Conservation (phyloP, 768 basidiomycete species). For the Lactarius pseudohatsudake region DNA sequence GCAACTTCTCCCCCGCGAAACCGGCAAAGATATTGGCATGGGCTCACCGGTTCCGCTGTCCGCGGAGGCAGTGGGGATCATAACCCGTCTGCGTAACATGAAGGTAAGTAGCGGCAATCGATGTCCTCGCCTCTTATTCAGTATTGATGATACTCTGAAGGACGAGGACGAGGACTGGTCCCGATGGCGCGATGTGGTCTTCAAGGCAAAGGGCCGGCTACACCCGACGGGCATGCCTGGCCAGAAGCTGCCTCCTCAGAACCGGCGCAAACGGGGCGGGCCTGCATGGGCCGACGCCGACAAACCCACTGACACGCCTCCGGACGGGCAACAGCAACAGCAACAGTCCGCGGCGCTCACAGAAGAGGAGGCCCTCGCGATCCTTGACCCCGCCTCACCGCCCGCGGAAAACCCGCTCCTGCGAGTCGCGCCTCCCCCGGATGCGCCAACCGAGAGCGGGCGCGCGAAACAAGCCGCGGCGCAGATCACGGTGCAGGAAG, state of each 20-base stretch:
- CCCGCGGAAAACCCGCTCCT: slow-evolving; percentile 18
- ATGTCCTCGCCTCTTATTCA: slow-evolving; percentile 8
- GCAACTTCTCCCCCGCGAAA: slow-evolving; percentile 75
- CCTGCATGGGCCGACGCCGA: slow-evolving; percentile 34
- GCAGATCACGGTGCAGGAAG: slow-evolving; percentile 36
- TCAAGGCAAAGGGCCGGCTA: slow-evolving; percentile 68
- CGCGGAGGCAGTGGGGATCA: slow-evolving; percentile 72
- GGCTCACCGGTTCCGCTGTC: slow-evolving; percentile 82
- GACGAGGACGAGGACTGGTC: slow-evolving; percentile 90
- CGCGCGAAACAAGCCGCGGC: slow-evolving; percentile 27
- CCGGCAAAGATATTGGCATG: slow-evolving; percentile 85
- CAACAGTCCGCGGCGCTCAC: slow-evolving; percentile 41
- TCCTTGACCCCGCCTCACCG: slow-evolving; percentile 27
- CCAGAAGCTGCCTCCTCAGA: slow-evolving; percentile 59
- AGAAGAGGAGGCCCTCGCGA: slow-evolving; percentile 49
- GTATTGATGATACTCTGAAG: slow-evolving; percentile 38
- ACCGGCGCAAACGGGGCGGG: slow-evolving; percentile 59
- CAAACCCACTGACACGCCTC: neutral
- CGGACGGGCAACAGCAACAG: neutral
- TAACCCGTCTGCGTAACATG: slow-evolving; percentile 76
- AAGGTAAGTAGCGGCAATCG: slow-evolving; percentile 50
- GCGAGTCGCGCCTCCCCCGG: slow-evolving; percentile 27
- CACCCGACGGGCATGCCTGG: slow-evolving; percentile 39
- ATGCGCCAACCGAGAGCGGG: slow-evolving; percentile 37
- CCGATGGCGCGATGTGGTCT: slow-evolving; percentile 83